phyloP scores from a whole-genome alignment of 2,329 filamentous ascomycete species.

The Claviceps pazoutovae region DNA sequence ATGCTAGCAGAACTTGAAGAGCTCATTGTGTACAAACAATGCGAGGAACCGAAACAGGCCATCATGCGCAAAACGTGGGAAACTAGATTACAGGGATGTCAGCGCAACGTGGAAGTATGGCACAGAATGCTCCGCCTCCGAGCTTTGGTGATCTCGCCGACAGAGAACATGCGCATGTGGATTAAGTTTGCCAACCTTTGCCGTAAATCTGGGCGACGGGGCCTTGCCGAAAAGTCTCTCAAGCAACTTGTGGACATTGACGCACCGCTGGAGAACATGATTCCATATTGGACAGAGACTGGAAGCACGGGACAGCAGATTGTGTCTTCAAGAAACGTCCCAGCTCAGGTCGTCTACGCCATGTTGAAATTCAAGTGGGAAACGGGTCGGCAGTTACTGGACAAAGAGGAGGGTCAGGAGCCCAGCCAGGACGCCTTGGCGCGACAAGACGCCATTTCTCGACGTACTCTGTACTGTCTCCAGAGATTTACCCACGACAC shows the following conservation, averaged over 20 bases:
- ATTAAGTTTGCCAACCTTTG: conserved; percentile 99
- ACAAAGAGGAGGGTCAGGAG: too few species aligned
- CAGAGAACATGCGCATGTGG: conserved; percentile 97
- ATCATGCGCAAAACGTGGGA: conserved; percentile 94
- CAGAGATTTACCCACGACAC: conserved; percentile 48
- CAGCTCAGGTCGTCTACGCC: conserved; percentile 83
- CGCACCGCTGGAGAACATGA: conserved; percentile 43
- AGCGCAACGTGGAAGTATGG: conserved; percentile 97
- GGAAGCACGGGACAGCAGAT: conserved; percentile 8
- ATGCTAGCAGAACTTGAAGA: conserved; percentile 98
- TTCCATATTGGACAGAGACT: conserved; percentile 43
- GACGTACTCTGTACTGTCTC: conserved; percentile 44
- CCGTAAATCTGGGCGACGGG: conserved; percentile 87
- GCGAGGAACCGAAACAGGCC: conserved; percentile 74
- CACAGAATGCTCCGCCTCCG: conserved; percentile 94
- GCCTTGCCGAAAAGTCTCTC: conserved; percentile 86
- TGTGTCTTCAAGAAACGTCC: conserved; percentile 30
- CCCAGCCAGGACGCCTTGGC: conserved; percentile 13
- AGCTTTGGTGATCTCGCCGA: conserved; percentile 78
- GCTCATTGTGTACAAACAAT: conserved; percentile 95
- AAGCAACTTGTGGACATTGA: conserved; percentile 75
- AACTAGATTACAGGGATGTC: conserved; percentile 82
- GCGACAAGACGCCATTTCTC: conserved; percentile 30
- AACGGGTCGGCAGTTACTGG: conserved; percentile 45
- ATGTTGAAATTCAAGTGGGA: conserved; percentile 96